Evolutionary conservation across 176 grass and related monocot genomes (phyloP).

Genomic region (Alloteropsis semialata): DNA sequence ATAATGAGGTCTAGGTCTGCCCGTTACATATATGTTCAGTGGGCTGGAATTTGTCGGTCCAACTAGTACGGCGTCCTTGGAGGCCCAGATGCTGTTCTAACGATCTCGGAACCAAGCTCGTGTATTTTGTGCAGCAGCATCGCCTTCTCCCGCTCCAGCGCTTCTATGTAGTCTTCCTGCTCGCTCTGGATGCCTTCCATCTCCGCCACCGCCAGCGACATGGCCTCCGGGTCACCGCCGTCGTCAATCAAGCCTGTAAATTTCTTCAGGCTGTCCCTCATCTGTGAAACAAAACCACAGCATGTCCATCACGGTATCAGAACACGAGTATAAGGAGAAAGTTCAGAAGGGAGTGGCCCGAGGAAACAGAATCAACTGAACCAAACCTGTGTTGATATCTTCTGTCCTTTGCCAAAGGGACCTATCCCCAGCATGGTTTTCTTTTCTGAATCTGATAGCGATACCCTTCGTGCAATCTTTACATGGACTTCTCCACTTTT

Average conservation of each 20-base stretch:
- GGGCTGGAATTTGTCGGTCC: background rate
- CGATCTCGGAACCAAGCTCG: slow-evolving; percentile 70
- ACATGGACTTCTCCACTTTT: slow-evolving; percentile 76
- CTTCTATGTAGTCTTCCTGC: slow-evolving; percentile 64
- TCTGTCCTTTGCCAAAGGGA: slow-evolving; percentile 49
- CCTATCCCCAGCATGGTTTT: slow-evolving; percentile 26
- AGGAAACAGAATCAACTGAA: background rate
- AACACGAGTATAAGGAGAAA: background rate
- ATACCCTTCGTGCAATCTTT: slow-evolving; percentile 44
- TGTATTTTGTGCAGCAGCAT: slow-evolving; percentile 48
- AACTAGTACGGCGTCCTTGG: slow-evolving; percentile 42
- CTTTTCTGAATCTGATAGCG: slow-evolving; percentile 38
- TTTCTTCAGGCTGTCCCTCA: slow-evolving; percentile 66
- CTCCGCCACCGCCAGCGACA: slow-evolving; percentile 60
- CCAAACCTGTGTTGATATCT: slow-evolving; percentile 48
- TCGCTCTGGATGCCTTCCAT: slow-evolving; percentile 60
- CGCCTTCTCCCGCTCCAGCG: slow-evolving; percentile 76
- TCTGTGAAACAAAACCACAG: slow-evolving; percentile 47
- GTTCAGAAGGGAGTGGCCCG: background rate
- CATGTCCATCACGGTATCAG: background rate
- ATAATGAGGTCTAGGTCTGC: background rate
- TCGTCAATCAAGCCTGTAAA: slow-evolving; percentile 57
- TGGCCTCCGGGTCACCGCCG: slow-evolving; percentile 59
- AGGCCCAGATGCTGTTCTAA: slow-evolving; percentile 61
- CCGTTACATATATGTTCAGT: background rate